phyloP scores from a whole-genome alignment of 306 rosid species.

The Cicer judaicum region DNA sequence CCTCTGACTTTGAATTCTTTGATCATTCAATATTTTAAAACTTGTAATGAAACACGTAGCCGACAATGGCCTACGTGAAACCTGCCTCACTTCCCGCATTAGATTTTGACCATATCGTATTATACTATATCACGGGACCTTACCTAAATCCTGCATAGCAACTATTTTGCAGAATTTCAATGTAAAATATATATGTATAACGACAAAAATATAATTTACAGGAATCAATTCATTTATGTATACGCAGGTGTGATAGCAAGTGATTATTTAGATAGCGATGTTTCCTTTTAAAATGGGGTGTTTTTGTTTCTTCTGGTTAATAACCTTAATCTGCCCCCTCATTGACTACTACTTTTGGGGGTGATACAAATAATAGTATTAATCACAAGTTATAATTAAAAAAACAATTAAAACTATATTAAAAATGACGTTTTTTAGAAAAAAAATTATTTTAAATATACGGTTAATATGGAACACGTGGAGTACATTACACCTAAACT shows the following conservation, averaged over 20 bases:
- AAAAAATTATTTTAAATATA: too few relatives aligned
- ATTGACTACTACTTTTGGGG: neutral
- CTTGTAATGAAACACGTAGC: slow-evolving; percentile 23
- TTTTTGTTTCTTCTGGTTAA: neutral
- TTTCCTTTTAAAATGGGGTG: neutral
- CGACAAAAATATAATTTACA: slow-evolving; percentile 25
- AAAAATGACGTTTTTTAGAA: too few relatives aligned
- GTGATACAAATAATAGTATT: too few relatives aligned
- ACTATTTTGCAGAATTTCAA: neutral
- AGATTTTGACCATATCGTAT: slow-evolving; percentile 28
- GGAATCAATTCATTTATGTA: neutral
- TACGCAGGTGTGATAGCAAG: neutral
- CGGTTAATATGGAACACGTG: too few relatives aligned
- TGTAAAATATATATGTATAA: slow-evolving; percentile 3
- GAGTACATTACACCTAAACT: neutral
- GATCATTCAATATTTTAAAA: slow-evolving; percentile 12
- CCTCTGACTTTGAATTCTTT: slow-evolving; percentile 40
- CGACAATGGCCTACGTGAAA: slow-evolving; percentile 32
- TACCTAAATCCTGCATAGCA: slow-evolving; percentile 31
- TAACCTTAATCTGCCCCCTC: neutral
- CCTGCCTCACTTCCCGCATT: slow-evolving; percentile 40
- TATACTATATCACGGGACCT: slow-evolving; percentile 40
- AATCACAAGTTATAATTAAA: too few relatives aligned
- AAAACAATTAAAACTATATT: too few relatives aligned
- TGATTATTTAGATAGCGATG: slow-evolving; percentile 26